Evolutionary conservation across 2,329 filamentous ascomycete species (phyloP).

Genomic region (Penicillium sp.): DNA sequence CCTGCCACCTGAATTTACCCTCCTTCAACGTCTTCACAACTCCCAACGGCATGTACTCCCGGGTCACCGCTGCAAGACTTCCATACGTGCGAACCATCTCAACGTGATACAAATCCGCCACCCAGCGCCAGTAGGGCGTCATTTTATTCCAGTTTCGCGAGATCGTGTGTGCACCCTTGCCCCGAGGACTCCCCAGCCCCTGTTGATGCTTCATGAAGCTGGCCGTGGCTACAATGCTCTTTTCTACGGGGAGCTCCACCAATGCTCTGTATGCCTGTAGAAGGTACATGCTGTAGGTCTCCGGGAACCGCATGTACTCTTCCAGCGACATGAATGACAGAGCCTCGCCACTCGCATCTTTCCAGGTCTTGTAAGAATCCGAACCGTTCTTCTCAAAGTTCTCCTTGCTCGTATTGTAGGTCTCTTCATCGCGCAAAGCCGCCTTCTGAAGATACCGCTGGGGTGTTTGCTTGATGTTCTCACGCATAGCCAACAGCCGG

Average conservation of each 20-base stretch:
- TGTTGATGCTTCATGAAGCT: conserved; percentile 30
- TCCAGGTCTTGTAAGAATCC: conserved; percentile 1
- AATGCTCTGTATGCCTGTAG: conserved; percentile 35
- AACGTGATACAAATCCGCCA: conserved; percentile 42
- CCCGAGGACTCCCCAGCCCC: conserved; percentile 7
- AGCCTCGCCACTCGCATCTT: conserved; percentile 10
- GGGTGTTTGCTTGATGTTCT: conserved; percentile 42
- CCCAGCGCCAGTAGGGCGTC: conserved; percentile 48
- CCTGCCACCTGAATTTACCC: conserved; percentile 45
- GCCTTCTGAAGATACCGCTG: conserved; percentile 35
- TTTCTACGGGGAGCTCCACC: conserved; percentile 34
- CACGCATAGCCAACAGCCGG: conserved; percentile 49
- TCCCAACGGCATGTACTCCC: conserved; percentile 45
- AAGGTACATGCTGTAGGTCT: conserved; percentile 35
- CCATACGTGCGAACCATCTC: conserved; percentile 46
- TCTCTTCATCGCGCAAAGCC: conserved; percentile 52
- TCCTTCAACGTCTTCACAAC: conserved; percentile 46
- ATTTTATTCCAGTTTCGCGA: conserved; percentile 34
- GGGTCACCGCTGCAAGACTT: conserved; percentile 42
- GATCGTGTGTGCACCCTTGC: conserved; percentile 18
- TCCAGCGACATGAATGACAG: conserved; percentile 41
- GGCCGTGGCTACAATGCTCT: conserved; percentile 30
- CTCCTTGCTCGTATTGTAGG: conserved; percentile 50
- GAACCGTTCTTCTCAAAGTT: conserved; percentile 33
- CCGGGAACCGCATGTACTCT: conserved; percentile 41